Base-by-base conservation (phyloP, 768 basidiomycete genomes). In the Russula ochroleuca region DNA sequence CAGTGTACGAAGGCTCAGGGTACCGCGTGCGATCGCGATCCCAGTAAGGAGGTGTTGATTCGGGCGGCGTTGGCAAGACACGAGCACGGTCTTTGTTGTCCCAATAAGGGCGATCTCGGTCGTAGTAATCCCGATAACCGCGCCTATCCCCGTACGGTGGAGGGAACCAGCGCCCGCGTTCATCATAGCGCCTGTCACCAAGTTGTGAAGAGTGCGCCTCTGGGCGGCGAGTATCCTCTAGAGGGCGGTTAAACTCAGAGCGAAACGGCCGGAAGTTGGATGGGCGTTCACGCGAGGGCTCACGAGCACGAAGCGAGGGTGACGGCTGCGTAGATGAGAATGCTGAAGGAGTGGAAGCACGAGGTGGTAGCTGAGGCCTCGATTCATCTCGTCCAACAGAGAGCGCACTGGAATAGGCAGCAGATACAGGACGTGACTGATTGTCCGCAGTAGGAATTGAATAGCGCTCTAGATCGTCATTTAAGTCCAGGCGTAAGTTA, bases 191-290 rank as follows among this genome's bases (percentile, higher is more conserved):
- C 10, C 63, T 51, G 31, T 67, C 63, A 23, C 35, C 40, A 19
- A 57, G 47, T 40, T n/a, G n/a, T n/a, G n/a, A n/a, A n/a, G n/a
- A n/a, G n/a, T 57, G 58, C 15, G 33, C n/a, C n/a, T 66, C 65
- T 9, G 59, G 47, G 40, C 61, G 61, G 25, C 65, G 56, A 56
- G 59, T 58, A 40, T 66, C 64, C 23, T 66, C 67, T n/a, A 45
- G 21, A 31, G 64, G 67, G 60, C 67, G 65, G 37, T 25, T 59
- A 14, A 68, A 63, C 58, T 66, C 67, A 47, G 67, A 58, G 52
- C 67, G 67, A 33, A 67, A 68, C 15, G 67, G 61, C n/a, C 67
- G 52, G 50, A 47, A 57, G 10, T 59, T 51, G 13, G 54, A 4
- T 17, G 45, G 25, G 1, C 61, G 61, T 35, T 68, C 67, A 55